These are phyloP conservation scores for Antitrichia curtipendula DNA, from an alignment of 225 moss, liverwort and hornwort species.

Conservation along the genomic window DNA sequence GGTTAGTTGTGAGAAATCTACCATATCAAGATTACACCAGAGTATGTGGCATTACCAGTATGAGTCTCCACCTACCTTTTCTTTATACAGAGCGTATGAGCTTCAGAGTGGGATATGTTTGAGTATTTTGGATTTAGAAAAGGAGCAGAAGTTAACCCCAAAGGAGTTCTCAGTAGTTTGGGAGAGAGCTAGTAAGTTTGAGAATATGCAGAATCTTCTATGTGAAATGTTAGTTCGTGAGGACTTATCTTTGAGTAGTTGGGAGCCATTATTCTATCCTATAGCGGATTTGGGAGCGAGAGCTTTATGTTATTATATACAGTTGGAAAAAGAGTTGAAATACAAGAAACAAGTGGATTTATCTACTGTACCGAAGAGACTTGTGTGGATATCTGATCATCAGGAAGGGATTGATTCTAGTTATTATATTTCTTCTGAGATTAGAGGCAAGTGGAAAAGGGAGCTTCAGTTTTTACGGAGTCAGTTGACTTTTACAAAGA, in stretches of 20 bases:
- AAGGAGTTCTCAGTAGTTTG: background rate
- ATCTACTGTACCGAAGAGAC: background rate
- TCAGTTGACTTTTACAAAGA: background rate
- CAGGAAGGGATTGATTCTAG: background rate
- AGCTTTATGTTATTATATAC: background rate
- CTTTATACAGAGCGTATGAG: too few relatives aligned
- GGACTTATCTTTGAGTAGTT: background rate
- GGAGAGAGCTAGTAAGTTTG: too few relatives aligned
- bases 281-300: background rate
- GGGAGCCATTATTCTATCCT: background rate
- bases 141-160: too few relatives aligned
- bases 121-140: too few relatives aligned
- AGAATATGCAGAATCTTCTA: background rate
- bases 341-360: background rate
- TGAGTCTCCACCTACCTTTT: too few relatives aligned
- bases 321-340: background rate
- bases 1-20: too few relatives aligned
- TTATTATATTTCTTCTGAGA: background rate
- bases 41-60: too few relatives aligned
- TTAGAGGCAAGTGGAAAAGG: background rate
- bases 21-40: too few relatives aligned
- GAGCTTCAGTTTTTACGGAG: background rate
- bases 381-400: background rate
- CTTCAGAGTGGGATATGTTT: too few relatives aligned
- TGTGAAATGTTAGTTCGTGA: background rate